Evolutionary conservation across 2,329 filamentous ascomycete species (phyloP).

Genomic region (Fonsecaea erecta): DNA sequence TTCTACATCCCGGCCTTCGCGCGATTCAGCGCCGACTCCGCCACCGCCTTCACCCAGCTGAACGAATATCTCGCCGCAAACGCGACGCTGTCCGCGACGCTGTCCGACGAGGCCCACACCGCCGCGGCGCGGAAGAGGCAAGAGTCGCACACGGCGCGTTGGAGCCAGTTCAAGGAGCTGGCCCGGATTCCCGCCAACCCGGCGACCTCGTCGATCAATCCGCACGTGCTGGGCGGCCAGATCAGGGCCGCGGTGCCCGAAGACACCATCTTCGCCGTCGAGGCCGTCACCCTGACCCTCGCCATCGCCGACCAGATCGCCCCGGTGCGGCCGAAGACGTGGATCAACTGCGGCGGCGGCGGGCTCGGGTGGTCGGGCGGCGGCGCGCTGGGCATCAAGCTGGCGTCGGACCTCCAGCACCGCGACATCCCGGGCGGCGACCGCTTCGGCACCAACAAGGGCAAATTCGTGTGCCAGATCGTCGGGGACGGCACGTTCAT

Average conservation of each 20-base stretch:
- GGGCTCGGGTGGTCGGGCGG: constrained; percentile 82
- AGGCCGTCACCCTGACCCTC: constrained; percentile 74
- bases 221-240: constrained; percentile 61
- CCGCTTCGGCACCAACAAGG: constrained; percentile 47
- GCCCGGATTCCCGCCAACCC: constrained; percentile 59
- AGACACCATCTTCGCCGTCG: constrained; percentile 75
- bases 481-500: constrained; percentile 72
- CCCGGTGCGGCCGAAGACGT: constrained; percentile 69
- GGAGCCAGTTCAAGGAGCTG: constrained; percentile 63
- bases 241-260: constrained; percentile 62
- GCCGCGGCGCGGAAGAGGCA: constrained; percentile 48
- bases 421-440: constrained; percentile 43
- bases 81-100: constrained; percentile 49
- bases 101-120: constrained; percentile 42
- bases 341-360: constrained; percentile 81
- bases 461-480: constrained; percentile 66
- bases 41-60: constrained; percentile 71
- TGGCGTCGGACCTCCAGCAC: constrained; percentile 63
- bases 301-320: constrained; percentile 74
- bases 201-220: constrained; percentile 64
- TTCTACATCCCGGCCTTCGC: constrained; percentile 71
- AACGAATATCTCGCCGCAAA: constrained; percentile 62
- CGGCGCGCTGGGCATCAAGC: constrained; percentile 74
- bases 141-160: constrained; percentile 61
- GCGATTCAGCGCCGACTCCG: constrained; percentile 69